Evolutionary conservation across 371 early-diverging fungal species (phyloP), one percentile per base, ranked within the genome.

Genomic region (Saksenaea vasiformis): DNA sequence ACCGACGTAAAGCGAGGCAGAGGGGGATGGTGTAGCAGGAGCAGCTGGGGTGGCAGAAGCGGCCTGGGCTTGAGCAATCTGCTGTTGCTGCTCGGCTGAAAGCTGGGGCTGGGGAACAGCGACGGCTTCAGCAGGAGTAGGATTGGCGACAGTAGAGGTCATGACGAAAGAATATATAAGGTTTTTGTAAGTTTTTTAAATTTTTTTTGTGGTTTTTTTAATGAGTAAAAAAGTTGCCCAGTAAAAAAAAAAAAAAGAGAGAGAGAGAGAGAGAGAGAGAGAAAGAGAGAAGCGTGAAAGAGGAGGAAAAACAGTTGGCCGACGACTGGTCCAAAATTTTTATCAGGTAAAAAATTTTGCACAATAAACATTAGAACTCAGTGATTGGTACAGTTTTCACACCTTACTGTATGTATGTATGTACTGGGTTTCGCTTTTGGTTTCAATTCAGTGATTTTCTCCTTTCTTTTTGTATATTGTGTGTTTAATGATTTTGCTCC

Each of bases 1-100:
- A 56, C 94, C 93, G 55, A 94, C 92, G 67, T 94, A 96, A 59
- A 94, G 87, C 62, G 92, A 93, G 61, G 90, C 90, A 58, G 85
- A 78, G 43, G 86, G 76, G 27, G 80, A 71, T 44, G 82, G 70
- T 37, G 76, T 75, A 38, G 80, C 74, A 37, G 77, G 11, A 56
- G 58, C 35, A 57, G 36, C 39, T 7, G 58, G 58, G 10, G 58
- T 26, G 26, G 58, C 39, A 37, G 58, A 57, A 41, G 58, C 58
- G 58, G 58, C 35, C 38, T 81, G 82, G 67, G 80, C 84, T 54
- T 83, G 79, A 70, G 82, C 80, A 65, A 77, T 79, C 73, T 85
- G 84, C 69, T 85, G 87, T 73, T 87, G 86, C 68, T 87, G 86
- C 70, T 85, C 83, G 54, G 80, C 81, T 69, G 78, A 70, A 56